Evolutionary conservation across 345 rosid species (phyloP).

Genomic region (Gossypium bickii): DNA sequence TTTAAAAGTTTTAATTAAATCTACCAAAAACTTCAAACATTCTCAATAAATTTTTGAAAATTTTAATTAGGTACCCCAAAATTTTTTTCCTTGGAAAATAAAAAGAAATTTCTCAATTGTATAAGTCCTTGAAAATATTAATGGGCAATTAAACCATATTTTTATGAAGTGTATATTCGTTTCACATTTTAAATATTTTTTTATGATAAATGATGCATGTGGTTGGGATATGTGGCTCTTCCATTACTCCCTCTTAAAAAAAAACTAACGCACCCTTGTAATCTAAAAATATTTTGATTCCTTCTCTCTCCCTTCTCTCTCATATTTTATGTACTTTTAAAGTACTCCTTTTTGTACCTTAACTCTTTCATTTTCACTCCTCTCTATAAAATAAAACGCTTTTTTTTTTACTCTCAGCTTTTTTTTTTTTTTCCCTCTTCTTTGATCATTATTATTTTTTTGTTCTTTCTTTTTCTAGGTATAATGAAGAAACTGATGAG

Average conservation of each 20-base stretch:
- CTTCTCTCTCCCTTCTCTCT: background rate
- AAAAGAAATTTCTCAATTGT: no score
- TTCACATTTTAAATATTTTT: no score
- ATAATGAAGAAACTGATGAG: slow-evolving; percentile 13
- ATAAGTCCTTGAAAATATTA: no score
- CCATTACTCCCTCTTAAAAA: background rate
- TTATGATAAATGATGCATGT: background rate
- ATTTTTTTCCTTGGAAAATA: no score
- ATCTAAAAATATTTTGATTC: background rate
- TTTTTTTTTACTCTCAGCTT: background rate
- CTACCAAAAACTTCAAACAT: no score
- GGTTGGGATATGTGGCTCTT: background rate
- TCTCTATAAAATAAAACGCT: background rate
- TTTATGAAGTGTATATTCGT: no score
- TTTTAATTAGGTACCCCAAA: no score
- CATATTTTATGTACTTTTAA: slow-evolving; percentile 4
- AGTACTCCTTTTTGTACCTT: slow-evolving; percentile 10
- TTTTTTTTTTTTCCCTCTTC: background rate
- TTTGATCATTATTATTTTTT: background rate
- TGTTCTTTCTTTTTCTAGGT: background rate
- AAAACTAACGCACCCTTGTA: background rate
- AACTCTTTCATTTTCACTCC: background rate
- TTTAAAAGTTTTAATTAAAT: no score
- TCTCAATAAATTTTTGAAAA: no score
- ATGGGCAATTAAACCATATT: no score